Conservation (phyloP, 2,329 filamentous ascomycete species). For the Sclerotinia glacialis region DNA sequence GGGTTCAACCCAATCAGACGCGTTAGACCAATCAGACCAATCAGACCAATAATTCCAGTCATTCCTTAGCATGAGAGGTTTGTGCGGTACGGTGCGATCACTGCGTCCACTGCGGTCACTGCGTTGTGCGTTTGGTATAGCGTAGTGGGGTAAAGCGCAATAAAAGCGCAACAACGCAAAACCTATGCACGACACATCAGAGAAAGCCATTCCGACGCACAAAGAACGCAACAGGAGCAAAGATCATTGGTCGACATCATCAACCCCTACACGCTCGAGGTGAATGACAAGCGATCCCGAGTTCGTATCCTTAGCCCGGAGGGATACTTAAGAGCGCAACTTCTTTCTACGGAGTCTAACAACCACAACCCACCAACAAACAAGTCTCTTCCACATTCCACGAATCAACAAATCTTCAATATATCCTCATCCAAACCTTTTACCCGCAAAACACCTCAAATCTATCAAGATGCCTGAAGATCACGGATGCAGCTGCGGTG, state of each 20-base stretch:
- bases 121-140: too few relatives aligned
- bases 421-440: neutral
- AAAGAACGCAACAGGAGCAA: neutral
- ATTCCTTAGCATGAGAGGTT: neutral
- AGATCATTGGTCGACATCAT: neutral
- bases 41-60: too few relatives aligned
- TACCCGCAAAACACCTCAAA: neutral
- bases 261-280: neutral
- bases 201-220: neutral
- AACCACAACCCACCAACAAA: neutral
- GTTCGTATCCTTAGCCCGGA: neutral
- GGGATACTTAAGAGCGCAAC: conserved; percentile 8
- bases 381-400: neutral
- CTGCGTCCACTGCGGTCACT: too few relatives aligned
- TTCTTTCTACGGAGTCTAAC: neutral
- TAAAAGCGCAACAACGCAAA: neutral
- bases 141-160: neutral
- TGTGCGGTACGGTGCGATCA: neutral
- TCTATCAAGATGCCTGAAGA: conserved; percentile 13
- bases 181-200: neutral
- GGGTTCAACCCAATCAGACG: too few relatives aligned
- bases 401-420: neutral
- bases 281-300: neutral
- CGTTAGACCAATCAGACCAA: too few relatives aligned
- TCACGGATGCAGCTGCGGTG: neutral